These are phyloP conservation scores for Daldinia bambusicola DNA, from an alignment of 495 filamentous ascomycete species.

Conservation along the genomic window DNA sequence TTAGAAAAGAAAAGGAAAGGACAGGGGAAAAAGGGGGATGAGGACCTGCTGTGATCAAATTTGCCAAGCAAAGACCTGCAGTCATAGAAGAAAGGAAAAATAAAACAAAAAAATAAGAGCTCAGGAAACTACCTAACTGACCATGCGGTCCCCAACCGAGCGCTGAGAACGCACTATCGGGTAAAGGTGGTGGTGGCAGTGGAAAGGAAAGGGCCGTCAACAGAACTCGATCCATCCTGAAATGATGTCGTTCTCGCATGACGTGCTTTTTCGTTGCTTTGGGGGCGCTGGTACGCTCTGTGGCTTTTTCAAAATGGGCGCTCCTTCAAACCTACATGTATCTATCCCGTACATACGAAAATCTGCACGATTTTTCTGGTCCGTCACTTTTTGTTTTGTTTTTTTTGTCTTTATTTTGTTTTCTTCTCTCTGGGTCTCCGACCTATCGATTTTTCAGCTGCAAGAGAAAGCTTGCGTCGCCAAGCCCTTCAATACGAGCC, in stretches of 20 bases:
- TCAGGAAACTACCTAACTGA: neutral
- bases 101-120: too few relatives aligned
- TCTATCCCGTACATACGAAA: constrained; percentile 2
- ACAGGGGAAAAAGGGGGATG: neutral
- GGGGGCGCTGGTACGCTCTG: too few relatives aligned
- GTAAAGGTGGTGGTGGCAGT: constrained; percentile 13
- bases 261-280: constrained; percentile 33
- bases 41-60: neutral
- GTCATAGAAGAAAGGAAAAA: too few relatives aligned
- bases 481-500: constrained; percentile 42
- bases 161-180: neutral
- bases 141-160: neutral
- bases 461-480: constrained; percentile 32
- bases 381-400: neutral
- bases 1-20: neutral
- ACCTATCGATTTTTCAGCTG: constrained; percentile 24
- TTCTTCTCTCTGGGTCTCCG: constrained; percentile 7
- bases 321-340: too few relatives aligned
- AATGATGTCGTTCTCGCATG: constrained; percentile 12
- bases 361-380: constrained; percentile 3
- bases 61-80: constrained; percentile 15
- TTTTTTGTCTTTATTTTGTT: too few relatives aligned
- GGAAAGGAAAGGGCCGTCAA: neutral
- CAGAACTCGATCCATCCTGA: neutral
- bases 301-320: constrained; percentile 16